Percentiles rank a stretch among this genome's conserved stretches.
Conservation (phyloP, 2,329 filamentous ascomycete genomes). For the Bertia moriformis region DNA sequence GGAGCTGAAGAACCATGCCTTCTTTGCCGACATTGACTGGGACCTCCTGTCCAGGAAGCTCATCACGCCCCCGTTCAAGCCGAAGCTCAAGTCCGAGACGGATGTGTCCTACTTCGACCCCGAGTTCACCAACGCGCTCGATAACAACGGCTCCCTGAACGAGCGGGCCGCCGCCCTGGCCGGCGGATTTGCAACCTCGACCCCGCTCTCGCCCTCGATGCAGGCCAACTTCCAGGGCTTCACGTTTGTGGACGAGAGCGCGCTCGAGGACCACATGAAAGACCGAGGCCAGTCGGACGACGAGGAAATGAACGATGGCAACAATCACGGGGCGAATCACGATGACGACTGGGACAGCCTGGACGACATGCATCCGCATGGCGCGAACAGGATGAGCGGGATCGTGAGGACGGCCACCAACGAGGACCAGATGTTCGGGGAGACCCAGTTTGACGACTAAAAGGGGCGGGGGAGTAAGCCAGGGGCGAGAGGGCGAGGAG, state of each 20-base stretch:
- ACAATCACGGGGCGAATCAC: constrained; percentile 15
- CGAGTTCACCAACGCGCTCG: constrained; percentile 89
- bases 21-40: constrained; percentile 94
- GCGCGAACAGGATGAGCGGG: constrained; percentile 47
- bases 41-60: constrained; percentile 74
- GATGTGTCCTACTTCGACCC: constrained; percentile 98
- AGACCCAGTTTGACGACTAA: constrained; percentile 50
- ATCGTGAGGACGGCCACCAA: constrained; percentile 39
- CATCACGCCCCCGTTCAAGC: constrained; percentile 92
- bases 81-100: constrained; percentile 85
- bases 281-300: constrained; percentile 35
- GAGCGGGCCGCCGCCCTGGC: constrained; percentile 78
- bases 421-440: constrained; percentile 50
- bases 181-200: constrained; percentile 74
- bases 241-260: constrained; percentile 96
- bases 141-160: constrained; percentile 75
- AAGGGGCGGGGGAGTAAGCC: too few species aligned
- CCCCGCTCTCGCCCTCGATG: constrained; percentile 83
- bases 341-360: constrained; percentile 46
- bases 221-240: constrained; percentile 98
- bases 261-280: constrained; percentile 80
- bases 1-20: constrained; percentile 84
- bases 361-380: constrained; percentile 34
- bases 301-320: constrained; percentile 47
- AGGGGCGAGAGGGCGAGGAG: too few species aligned